phyloP scores from a whole-genome alignment of 2,329 filamentous ascomycete genomes.

The Trematosphaeria pertusa region DNA sequence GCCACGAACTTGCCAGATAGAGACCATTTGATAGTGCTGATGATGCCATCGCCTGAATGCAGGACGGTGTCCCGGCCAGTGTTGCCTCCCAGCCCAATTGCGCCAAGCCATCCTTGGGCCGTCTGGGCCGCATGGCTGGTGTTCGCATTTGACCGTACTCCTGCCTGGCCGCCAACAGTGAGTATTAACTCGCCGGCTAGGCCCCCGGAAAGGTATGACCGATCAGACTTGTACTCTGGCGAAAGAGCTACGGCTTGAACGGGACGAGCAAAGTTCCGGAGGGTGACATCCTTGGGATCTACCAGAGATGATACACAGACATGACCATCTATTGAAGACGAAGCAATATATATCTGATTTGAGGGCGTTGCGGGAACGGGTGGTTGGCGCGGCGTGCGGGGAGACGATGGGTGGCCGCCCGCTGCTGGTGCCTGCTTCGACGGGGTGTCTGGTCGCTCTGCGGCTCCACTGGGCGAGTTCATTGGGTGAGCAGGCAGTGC shows the following conservation, averaged over 20 bases:
- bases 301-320: constrained; percentile 89
- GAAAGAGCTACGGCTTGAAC: constrained; percentile 93
- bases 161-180: constrained; percentile 79
- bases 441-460: constrained; percentile 48
- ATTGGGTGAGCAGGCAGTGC: constrained; percentile 54
- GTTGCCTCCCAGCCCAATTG: constrained; percentile 79
- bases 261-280: constrained; percentile 92
- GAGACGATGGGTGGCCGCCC: constrained; percentile 52
- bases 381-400: constrained; percentile 62
- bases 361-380: constrained; percentile 76
- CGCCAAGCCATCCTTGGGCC: constrained; percentile 89
- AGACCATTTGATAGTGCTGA: constrained; percentile 94
- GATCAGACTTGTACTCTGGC: constrained; percentile 89
- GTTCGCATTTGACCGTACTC: constrained; percentile 82
- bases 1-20: constrained; percentile 88
- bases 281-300: constrained; percentile 86
- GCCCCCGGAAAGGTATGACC: constrained; percentile 89
- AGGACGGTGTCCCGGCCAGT: constrained; percentile 84
- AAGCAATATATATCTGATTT: constrained; percentile 92
- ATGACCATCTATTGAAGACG: constrained; percentile 93
- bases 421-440: constrained; percentile 42
- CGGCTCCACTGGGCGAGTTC: constrained; percentile 25
- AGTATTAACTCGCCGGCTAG: constrained; percentile 86
- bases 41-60: constrained; percentile 90
- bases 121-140: constrained; percentile 85